These are phyloP conservation scores for Chaetomidium leptoderma DNA, from an alignment of 495 filamentous ascomycete genomes.

Conservation along the genomic window DNA sequence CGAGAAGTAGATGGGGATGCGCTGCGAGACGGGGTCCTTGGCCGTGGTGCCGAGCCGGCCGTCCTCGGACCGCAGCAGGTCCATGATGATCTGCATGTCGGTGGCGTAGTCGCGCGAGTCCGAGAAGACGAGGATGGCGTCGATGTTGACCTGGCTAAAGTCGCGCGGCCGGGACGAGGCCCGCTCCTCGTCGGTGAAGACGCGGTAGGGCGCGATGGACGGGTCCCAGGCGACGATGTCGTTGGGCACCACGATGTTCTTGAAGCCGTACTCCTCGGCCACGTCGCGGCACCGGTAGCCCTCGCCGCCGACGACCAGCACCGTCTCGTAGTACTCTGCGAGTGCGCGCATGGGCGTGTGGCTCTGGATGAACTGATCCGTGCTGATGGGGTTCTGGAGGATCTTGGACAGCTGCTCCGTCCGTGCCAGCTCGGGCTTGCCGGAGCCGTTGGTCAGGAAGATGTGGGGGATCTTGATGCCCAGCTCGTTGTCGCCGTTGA, in stretches of 20 bases:
- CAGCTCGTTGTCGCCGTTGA: conserved; percentile 64
- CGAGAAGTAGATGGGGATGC: conserved; percentile 74
- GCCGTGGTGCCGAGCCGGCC: conserved; percentile 64
- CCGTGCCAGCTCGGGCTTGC: conserved; percentile 56
- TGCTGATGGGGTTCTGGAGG: conserved; percentile 53
- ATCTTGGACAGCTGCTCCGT: conserved; percentile 57
- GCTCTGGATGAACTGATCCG: conserved; percentile 64
- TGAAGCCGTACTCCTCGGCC: conserved; percentile 61
- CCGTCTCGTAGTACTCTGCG: conserved; percentile 60
- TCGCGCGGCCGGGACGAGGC: conserved; percentile 57
- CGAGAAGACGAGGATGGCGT: conserved; percentile 77
- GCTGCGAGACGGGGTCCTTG: conserved; percentile 57
- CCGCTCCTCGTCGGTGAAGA: conserved; percentile 56
- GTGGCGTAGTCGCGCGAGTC: conserved; percentile 81
- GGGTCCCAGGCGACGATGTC: conserved; percentile 61
- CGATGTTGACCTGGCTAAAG: conserved; percentile 66
- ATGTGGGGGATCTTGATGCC: conserved; percentile 69
- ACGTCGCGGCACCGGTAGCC: conserved; percentile 64
- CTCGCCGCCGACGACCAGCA: conserved; percentile 63
- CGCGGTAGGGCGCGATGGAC: conserved; percentile 59
- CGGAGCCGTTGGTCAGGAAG: conserved; percentile 64
- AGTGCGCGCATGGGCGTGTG: conserved; percentile 66
- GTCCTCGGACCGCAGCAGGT: conserved; percentile 70
- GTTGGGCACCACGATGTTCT: conserved; percentile 61
- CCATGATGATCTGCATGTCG: conserved; percentile 81